Conservation (phyloP, 768 basidiomycete genomes). For the Lactifluus piperatus region DNA sequence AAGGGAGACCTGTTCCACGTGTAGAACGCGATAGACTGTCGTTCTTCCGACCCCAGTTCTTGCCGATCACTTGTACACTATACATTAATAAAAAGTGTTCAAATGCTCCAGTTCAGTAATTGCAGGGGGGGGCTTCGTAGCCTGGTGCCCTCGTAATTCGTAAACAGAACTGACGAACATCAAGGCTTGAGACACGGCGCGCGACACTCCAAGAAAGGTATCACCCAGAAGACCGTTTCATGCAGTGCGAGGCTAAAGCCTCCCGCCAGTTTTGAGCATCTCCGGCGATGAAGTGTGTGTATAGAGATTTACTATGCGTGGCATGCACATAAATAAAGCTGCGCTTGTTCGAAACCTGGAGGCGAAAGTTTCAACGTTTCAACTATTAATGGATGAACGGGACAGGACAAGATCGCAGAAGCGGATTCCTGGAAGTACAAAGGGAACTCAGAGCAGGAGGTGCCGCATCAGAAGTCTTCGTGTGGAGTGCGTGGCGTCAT, state of each 20-base stretch:
- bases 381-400: not conserved
- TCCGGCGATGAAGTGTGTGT: not conserved
- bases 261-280: not conserved
- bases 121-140: not conserved
- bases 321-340: not conserved
- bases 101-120: not conserved
- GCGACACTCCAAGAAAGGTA: not conserved
- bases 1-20: not conserved
- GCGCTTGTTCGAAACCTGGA: not conserved
- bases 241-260: not conserved
- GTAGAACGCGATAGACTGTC: not conserved
- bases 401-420: not conserved
- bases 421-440: not conserved
- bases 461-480: not conserved
- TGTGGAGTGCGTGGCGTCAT: not conserved
- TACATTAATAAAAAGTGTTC: not conserved
- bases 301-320: not conserved
- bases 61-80: not conserved
- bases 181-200: not conserved
- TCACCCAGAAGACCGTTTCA: not conserved
- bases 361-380: not conserved
- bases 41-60: not conserved
- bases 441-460: not conserved
- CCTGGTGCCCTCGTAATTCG: not conserved
- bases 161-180: not conserved